Evolutionary conservation across 768 basidiomycete species (phyloP).

Genomic region (Floccularia luteovirens): DNA sequence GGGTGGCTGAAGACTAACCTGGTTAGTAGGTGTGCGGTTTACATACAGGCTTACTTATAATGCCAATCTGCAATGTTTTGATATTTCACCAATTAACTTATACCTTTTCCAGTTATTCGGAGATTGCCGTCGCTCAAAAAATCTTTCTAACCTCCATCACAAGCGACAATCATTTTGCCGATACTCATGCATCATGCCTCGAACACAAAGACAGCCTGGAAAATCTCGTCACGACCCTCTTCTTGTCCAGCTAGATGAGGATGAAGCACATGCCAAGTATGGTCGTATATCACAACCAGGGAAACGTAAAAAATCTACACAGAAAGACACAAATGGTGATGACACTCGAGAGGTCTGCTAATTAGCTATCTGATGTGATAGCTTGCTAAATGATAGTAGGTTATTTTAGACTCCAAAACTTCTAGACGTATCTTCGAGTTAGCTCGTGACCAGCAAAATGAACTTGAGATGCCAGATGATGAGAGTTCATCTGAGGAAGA

Average conservation of each 20-base stretch:
- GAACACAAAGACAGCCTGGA: slow-evolving; percentile 39
- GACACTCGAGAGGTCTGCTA: slow-evolving; percentile 47
- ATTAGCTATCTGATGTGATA: slow-evolving; percentile 10
- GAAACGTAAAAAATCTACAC: slow-evolving; percentile 59
- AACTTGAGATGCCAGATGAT: slow-evolving; percentile 61
- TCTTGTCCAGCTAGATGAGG: slow-evolving; percentile 74
- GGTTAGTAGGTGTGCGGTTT: no score
- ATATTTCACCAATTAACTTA: no score
- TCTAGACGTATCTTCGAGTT: slow-evolving; percentile 88
- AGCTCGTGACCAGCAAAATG: slow-evolving; percentile 89
- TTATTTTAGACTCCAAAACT: slow-evolving; percentile 70
- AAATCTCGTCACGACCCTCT: slow-evolving; percentile 84
- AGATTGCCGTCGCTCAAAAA: no score
- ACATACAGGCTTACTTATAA: no score
- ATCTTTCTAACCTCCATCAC: no score
- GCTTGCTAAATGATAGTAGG: slow-evolving; percentile 29
- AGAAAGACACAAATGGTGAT: slow-evolving; percentile 32
- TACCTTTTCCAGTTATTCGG: no score
- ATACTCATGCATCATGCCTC: slow-evolving; percentile 61
- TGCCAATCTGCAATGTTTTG: no score
- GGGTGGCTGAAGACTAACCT: no score
- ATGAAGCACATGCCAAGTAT: slow-evolving; percentile 71
- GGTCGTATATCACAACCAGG: slow-evolving; percentile 72
- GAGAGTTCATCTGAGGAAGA: slow-evolving; percentile 42
- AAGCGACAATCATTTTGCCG: no score